Percentiles rank a stretch among this genome's conserved stretches.
These are phyloP conservation scores for Penicillium oxalicum DNA, from an alignment of 2,329 filamentous ascomycete genomes.

Conservation along the genomic window DNA sequence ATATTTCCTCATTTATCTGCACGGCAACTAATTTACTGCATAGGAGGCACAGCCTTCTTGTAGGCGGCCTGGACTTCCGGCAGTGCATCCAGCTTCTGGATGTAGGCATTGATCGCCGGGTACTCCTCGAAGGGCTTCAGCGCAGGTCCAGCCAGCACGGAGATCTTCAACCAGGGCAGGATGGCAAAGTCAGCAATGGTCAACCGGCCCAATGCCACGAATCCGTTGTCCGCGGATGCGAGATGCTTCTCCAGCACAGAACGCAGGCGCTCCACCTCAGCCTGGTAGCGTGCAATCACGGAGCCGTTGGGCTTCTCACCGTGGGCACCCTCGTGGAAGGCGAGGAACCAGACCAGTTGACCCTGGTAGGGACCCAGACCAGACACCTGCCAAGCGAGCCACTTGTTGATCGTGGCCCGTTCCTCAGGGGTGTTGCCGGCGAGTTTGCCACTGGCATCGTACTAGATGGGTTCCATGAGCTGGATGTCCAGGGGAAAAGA, in stretches of 20 bases:
- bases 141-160: constrained; percentile 1
- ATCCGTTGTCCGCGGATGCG: constrained; percentile 2
- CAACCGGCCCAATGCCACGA: constrained; percentile 4
- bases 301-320: constrained; percentile 4
- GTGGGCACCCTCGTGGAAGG: constrained; percentile 6
- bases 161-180: constrained; percentile 5
- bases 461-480: not conserved
- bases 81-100: constrained; percentile 1
- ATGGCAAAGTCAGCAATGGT: constrained; percentile 9
- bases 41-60: constrained; percentile 2
- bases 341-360: constrained; percentile 6
- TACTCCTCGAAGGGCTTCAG: constrained; percentile 4
- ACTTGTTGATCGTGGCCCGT: constrained; percentile 5
- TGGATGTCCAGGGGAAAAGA: no score
- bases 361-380: constrained; percentile 8
- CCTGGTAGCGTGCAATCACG: constrained; percentile 7
- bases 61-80: constrained; percentile 2
- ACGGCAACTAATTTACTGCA: not conserved
- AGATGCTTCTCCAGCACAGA: constrained; percentile 6
- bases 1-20: no score
- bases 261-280: constrained; percentile 7
- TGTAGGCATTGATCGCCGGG: constrained; percentile 1
- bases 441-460: constrained; percentile 5
- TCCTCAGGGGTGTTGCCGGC: constrained; percentile 4
- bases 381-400: constrained; percentile 9